Base-by-base conservation (phyloP, 345 rosid genomes). In the Passiflora organensis region DNA sequence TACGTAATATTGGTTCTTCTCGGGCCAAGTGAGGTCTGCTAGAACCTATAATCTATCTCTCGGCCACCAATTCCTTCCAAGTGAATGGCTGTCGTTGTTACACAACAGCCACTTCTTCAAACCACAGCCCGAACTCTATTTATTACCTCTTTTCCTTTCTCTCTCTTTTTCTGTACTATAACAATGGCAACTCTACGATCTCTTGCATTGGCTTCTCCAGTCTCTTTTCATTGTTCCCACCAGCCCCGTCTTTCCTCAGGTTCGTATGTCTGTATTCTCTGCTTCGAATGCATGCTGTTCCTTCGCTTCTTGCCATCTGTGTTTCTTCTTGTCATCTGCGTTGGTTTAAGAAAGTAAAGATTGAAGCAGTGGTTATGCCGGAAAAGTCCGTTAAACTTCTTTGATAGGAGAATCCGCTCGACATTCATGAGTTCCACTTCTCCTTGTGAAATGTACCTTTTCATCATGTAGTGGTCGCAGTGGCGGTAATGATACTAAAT, bases 121-220 rank as follows among this genome's bases (percentile, higher is more conserved):
- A 13, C n/a, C 43, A 41, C 32, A 9, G 16, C 6, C 21, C 43
- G 8, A 18, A 14, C 54, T 39, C 32, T 32, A 17, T 37, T 20
- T 48, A 22, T 20, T 14, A 0, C 15, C 13, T 37, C 32, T 24
- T 14, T 1, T 42, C 12, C 25, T 25, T 52, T 11, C 49, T 38
- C 54, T 13, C 61, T 32, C 44, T 48, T 46, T 17, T 34, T 42
- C 17, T 51, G 11, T 36, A 18, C 13, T 37, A n/a, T 6, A 18
- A 13, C 46, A n/a, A 78, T 75, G 81, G 83, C 86, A 49, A 55
- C 74, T 48, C 72, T 75, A 38, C 76, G 68, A 41, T 70, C 84
- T 52, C 73, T 74, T 52, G 69, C 82, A 55, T 60, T 62, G 15
- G 64, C 71, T 36, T 66, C 85, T 48, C 78, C 80, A 15, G 61